Conservation (phyloP, 2,329 filamentous ascomycete species). For the Nothophaeocryptopus gaeumannii region DNA sequence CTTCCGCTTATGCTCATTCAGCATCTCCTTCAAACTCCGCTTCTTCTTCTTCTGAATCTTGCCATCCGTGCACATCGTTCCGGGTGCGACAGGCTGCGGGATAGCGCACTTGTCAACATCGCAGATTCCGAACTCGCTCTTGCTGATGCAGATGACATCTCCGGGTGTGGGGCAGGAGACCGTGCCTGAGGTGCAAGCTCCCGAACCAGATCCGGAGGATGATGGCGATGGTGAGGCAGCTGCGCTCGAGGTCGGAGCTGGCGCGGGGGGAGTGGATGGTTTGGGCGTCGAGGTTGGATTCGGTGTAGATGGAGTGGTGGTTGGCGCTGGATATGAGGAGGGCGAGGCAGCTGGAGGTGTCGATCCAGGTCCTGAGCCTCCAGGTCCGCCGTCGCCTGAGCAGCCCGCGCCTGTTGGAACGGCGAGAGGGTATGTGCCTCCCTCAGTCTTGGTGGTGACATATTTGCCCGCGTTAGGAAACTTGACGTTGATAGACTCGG, state of each 20-base stretch:
- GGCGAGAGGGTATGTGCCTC: conserved; percentile 23
- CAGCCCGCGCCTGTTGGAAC: conserved; percentile 25
- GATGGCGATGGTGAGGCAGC: conserved; percentile 5
- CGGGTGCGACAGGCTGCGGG: conserved; percentile 40
- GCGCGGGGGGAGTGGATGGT: conserved; percentile 3
- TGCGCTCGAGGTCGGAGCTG: background rate
- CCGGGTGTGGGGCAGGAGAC: conserved; percentile 42
- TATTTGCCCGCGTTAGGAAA: conserved; percentile 67
- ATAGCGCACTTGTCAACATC: conserved; percentile 42
- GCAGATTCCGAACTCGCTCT: conserved; percentile 44
- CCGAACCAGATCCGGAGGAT: conserved; percentile 5
- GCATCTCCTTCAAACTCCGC: background rate
- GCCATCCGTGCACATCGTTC: conserved; percentile 42
- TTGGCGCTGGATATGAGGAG: background rate
- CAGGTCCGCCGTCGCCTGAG: conserved; percentile 1
- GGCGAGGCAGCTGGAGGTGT: conserved; percentile 2
- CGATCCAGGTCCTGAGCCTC: background rate
- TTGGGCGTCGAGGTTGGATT: background rate
- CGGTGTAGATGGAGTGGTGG: background rate
- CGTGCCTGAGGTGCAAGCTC: conserved; percentile 23
- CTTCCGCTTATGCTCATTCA: conserved; percentile 3
- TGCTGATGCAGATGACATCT: conserved; percentile 44
- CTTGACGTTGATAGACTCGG: conserved; percentile 55
- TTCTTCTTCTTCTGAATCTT: conserved; percentile 26
- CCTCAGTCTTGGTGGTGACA: conserved; percentile 44